Conservation (phyloP, 1,139 yeast species). For the Blastobotrys buckinghamii region DNA sequence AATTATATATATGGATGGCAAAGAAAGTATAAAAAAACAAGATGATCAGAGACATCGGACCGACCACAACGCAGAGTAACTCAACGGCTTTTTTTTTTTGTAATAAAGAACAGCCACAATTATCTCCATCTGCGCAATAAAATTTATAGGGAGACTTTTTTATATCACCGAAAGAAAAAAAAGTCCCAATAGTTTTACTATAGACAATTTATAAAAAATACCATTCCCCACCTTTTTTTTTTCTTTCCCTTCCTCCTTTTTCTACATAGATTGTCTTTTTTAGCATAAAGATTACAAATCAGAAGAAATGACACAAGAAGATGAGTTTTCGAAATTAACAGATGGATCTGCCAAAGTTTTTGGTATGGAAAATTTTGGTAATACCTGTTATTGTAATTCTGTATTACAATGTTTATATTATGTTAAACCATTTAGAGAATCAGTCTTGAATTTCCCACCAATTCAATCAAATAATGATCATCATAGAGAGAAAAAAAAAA, state of each 20-base stretch:
- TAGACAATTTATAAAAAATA: neutral
- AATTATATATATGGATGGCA: too few species aligned
- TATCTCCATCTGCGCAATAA: too few species aligned
- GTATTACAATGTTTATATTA: conserved; percentile 83
- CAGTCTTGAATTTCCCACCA: conserved; percentile 46
- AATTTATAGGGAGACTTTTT: too few species aligned
- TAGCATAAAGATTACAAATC: neutral
- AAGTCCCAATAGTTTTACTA: neutral
- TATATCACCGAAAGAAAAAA: neutral
- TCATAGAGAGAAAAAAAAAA: conserved; percentile 19
- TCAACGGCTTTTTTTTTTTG: too few species aligned
- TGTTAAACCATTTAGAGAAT: conserved; percentile 60
- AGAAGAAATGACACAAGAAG: conserved; percentile 8
- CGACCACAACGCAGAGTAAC: too few species aligned
- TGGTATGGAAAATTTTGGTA: conserved; percentile 93
- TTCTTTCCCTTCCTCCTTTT: neutral
- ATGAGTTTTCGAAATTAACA: conserved; percentile 18
- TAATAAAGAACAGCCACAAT: too few species aligned
- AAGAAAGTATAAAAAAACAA: too few species aligned
- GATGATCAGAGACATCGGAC: too few species aligned
- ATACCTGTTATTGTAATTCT: conserved; percentile 92
- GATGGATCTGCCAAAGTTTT: conserved; percentile 48
- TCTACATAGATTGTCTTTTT: neutral
- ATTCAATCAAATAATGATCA: neutral
- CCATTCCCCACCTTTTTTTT: neutral